Evolutionary conservation across 2,329 filamentous ascomycete species (phyloP), one percentile per base, ranked within the genome.

Genomic region (Domatiomyces globalis): DNA sequence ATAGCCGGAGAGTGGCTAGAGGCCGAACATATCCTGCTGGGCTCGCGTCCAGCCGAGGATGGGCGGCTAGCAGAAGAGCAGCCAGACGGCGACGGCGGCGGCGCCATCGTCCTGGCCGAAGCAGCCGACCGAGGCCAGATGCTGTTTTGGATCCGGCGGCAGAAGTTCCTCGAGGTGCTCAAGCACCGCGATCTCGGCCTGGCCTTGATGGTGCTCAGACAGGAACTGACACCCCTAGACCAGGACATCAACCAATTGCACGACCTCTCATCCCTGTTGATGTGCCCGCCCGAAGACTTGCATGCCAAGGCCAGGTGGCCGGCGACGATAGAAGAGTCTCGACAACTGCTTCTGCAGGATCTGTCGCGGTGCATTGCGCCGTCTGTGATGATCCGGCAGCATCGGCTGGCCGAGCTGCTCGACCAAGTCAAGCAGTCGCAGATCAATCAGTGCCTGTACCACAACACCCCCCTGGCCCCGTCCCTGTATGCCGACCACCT

Each of bases 361-460:
- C 71, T 96, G 33, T 95, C 89, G 20, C 87, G 77, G 72, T 95
- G 81, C 51, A 94, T 98, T 65, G 95, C 92, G 1, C 90, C 92
- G 0, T 92, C 88, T 3, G 86, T 95, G 45, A 96, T 98, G 89
- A 84, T 98, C 50, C 92, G 92, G 1, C 87, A 95, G 63, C 86
- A 92, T 65, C 83, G 92, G 5, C 73, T 98, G 45, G 87, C 87
- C 1, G 77, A 81, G 33, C 73, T 98, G 15, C 72, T 98, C 49
- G 77, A 89, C 52, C 82, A 94, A 58, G 81, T 95, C 39, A 95
- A 95, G 65, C 77, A 83, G 55, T 80, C 76, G 56, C 90, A 95
- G 69, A 85, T 95, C 53, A 78, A 82, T 49, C 79, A 78, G 27
- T 98, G 92, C 65, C 70, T 89, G 42, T 96, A 89, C 66, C 92